Evolutionary conservation across 208 protist species (phyloP), one percentile per base, ranked within the genome.

Genomic region (Hexamita inflata): DNA sequence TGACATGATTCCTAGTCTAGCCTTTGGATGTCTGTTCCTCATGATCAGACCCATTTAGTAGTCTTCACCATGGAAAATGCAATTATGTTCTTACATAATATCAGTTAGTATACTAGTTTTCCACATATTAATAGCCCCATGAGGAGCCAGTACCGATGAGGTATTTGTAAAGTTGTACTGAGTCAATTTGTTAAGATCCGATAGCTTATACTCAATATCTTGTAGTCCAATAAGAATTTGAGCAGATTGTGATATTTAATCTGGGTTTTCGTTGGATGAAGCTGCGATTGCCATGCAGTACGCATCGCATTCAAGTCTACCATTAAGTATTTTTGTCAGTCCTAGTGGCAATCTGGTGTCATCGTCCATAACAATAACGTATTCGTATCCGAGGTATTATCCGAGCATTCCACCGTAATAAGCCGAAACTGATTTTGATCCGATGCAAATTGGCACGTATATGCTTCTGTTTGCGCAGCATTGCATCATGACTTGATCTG

Each of bases 91-190:
- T 13, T 15, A 28, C 73, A 76, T 76, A 34, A 76, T 67, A 32
- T n/a, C 11, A 13, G n/a, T 15, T 11, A 76, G 58, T 4, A 76
- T 30, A 32, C n/a, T 29, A 42, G 73, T 53, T 9, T 41, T 9
- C 73, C 73, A 76, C 35, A 76, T 61, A 58, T 76, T 76, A 34
- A 67, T 67, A n/a, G 73, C 73, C n/a, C 73, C 73, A 39, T 76
- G 73, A 34, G 73, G 73, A n/a, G 58, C 15, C 4, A 76, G 73
- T 11, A 76, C 73, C 2, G 73, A 76, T 32, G 73, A 60, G 15
- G 34, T 66, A 9, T 26, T 13, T 15, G 34, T 66, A 4, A 7
- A 76, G 26, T 64, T 42, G 9, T 60, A 62, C 35, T 76, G 73
- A 7, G 59, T 58, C 7, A 76, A 15, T 32, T 76, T 76, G 15